Base-by-base conservation (phyloP, 2,329 filamentous ascomycete species). In the Diaporthe ampelina region DNA sequence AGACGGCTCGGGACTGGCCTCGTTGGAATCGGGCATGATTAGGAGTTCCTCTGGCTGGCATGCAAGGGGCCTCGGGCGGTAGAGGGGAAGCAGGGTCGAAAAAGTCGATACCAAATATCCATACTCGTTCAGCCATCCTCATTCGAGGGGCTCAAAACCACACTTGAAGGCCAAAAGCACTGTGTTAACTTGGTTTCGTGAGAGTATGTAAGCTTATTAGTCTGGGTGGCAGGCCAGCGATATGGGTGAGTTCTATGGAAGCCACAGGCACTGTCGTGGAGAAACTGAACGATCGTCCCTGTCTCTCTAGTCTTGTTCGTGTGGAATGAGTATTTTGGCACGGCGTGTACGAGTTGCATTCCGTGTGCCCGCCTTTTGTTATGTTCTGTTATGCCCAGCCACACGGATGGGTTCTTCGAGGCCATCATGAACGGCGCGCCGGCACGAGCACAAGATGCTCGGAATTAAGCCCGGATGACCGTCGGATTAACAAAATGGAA, bases 71-170 rank as follows among this genome's bases (percentile, higher is more conserved):
- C 24, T 54, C 29, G 21, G 45, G 61, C 61, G 70, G 57, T 72
- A 54, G 45, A 72, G 57, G 50, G 54, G 32, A 40, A 50, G 29
- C 54, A 52, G 56, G 63, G n/a, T 52, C 32, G 63, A 50, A 71
- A 71, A 71, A 72, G 45, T 63, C 35, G 70, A 72, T 72, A 72
- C 70, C 57, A 63, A 59, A 72, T 59, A 71, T 67, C 57, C 69
- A 61, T 29, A 52, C 54, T 32, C n/a, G 43, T 59, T 40, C 29
- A 52, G 69, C 56, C 35, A 43, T 37, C 29, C 69, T 59, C 69
- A 17, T 2, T 61, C n/a, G 69, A 71, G 56, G 69, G 69, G 69
- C 69, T 61, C 48, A 26, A 43, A 54, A 71, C 63, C 32, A 67
- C 63, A 54, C 8, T 15, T 15, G 17, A 48, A n/a, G 32, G 11